Evolutionary conservation across 768 basidiomycete genomes (phyloP), one percentile per base, ranked within the genome.

Genomic region (Cyclocybe aegerita): DNA sequence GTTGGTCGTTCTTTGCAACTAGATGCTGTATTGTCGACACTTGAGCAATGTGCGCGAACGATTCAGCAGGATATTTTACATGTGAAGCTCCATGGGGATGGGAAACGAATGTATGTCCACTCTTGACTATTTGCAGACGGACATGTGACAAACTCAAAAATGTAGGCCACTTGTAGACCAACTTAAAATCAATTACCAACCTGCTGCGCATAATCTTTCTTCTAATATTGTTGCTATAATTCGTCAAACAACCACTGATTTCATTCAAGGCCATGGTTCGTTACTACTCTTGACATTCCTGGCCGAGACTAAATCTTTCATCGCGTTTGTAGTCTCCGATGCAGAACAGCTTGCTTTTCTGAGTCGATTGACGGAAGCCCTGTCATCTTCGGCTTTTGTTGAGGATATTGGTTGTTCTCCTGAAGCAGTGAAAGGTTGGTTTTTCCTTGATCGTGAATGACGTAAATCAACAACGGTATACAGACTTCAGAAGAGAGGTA

Each of bases 1-100:
- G 57, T 76, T 15, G 82, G 84, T 14, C 80, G 89, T 35, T 86
- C 86, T 9, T 72, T 80, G 1, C 65, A 81, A 38, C 66, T 92
- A 23, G 76, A 90, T 50, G 69, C 74, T 15, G 75, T 87, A 9
- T 62, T 93, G 51, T 66, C 64, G 7, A 73, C 69, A 2, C 68
- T 91, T 9, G 90, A 93, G 54, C 73, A 69, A 31, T 80, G 80
- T 56, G 83, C 86, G 10, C 60, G 70, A 39, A 68, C 72, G 9
- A 69, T 92, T 39, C 80, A 83, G 50, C 70, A 76, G 14, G 90
- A 93, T 63, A 68, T 90, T 34, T 56, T 66, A 2, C 69, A 68
- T 46, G 67, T 78, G 10, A 75, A 78, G 43, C 64, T 65, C 15
- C 68, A 69, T 6, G 71, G 70, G 8, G 71, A 72, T 39, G 72